A percentile compares a stretch with the other conserved stretches of the same genome.
Evolutionary conservation across 768 basidiomycete genomes (phyloP).

Genomic region (Dendrothele bispora): DNA sequence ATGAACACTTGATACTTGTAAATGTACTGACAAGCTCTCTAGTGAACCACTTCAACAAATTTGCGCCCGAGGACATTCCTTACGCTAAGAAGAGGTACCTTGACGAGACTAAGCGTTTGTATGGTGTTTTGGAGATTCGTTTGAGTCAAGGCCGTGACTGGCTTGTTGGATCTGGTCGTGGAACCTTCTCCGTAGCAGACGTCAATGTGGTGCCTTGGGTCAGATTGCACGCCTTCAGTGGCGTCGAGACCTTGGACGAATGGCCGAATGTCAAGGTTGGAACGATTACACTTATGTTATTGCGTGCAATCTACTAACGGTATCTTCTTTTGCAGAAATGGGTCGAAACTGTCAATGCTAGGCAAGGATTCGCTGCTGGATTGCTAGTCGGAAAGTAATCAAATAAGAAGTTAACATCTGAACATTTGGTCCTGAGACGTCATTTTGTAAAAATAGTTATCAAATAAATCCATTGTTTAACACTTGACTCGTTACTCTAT

Average conservation of each 20-base stretch:
- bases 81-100: slow-evolving; percentile 74
- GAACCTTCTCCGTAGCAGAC: slow-evolving; percentile 72
- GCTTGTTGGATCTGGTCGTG: slow-evolving; percentile 73
- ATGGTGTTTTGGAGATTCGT: slow-evolving; percentile 78
- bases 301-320: background rate
- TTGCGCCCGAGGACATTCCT: slow-evolving; percentile 65
- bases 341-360: slow-evolving; percentile 16
- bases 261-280: slow-evolving; percentile 63
- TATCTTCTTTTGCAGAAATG: slow-evolving; percentile 16
- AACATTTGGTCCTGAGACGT: no score
- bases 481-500: no score
- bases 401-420: no score
- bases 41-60: slow-evolving; percentile 72
- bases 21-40: slow-evolving; percentile 1
- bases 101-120: slow-evolving; percentile 82
- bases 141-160: slow-evolving; percentile 68
- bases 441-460: no score
- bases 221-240: slow-evolving; percentile 41
- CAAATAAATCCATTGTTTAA: no score
- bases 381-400: background rate
- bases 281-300: background rate
- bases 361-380: slow-evolving; percentile 11
- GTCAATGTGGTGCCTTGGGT: slow-evolving; percentile 72
- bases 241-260: slow-evolving; percentile 56
- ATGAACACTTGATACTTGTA: background rate